Evolutionary conservation across 768 basidiomycete species (phyloP).

Genomic region (Lactarius deliciosus): DNA sequence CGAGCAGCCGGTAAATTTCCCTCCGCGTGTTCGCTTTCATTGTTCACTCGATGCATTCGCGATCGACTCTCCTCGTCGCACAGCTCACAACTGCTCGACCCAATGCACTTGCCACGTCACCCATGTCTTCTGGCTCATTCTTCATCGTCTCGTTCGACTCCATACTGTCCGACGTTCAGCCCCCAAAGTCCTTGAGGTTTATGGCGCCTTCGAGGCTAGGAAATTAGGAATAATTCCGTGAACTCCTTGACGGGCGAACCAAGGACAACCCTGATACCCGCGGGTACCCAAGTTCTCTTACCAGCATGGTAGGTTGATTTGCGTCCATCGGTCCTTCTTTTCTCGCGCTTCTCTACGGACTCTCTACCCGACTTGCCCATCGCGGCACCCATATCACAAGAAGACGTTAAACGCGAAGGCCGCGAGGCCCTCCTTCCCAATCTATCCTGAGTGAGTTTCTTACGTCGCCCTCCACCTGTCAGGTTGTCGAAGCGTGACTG

Average conservation of each 20-base stretch:
- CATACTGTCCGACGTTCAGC: not conserved
- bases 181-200: not conserved
- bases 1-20: no score
- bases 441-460: constrained; percentile 21
- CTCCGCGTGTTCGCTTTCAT: no score
- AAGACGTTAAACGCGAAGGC: constrained; percentile 11
- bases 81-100: not conserved
- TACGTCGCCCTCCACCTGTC: not conserved
- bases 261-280: not conserved
- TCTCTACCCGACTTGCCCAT: constrained; percentile 1
- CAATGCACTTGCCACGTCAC: no score
- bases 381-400: constrained; percentile 6
- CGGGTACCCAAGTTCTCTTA: not conserved
- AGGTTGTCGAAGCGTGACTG: not conserved
- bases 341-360: constrained; percentile 21
- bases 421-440: constrained; percentile 14
- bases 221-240: not conserved
- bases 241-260: not conserved
- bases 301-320: constrained; percentile 2
- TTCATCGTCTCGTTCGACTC: not conserved
- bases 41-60: no score
- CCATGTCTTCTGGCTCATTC: no score
- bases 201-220: not conserved
- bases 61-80: no score
- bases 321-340: constrained; percentile 16